Evolutionary conservation across 2,329 filamentous ascomycete genomes (phyloP).

Genomic region (Talaromyces sp.): DNA sequence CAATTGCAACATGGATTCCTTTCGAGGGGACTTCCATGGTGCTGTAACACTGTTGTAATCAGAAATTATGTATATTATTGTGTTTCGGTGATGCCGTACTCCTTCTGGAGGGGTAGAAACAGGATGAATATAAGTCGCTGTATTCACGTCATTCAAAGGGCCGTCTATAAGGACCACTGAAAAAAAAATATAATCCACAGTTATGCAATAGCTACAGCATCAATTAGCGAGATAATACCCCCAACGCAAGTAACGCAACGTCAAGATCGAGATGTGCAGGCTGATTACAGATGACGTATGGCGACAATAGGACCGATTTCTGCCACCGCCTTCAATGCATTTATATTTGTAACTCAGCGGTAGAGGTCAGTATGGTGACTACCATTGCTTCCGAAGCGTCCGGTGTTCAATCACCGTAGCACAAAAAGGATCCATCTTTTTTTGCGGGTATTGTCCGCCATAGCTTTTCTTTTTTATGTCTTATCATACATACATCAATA

Average conservation of each 20-base stretch:
- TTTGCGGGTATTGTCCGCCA: no score
- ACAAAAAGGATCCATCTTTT: no score
- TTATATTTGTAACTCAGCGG: no score
- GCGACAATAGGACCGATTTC: conserved; percentile 2
- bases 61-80: neutral
- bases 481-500: no score
- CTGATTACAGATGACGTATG: neutral
- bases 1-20: conserved; percentile 14
- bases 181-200: neutral
- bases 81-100: neutral
- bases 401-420: no score
- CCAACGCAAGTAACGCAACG: neutral
- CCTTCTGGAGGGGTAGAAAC: neutral
- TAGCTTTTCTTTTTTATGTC: no score
- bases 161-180: neutral
- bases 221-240: neutral
- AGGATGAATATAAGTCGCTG: neutral
- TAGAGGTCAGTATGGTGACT: no score
- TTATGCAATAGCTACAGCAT: neutral
- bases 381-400: no score
- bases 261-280: no score
- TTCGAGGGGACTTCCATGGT: conserved; percentile 2
- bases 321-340: conserved; percentile 8
- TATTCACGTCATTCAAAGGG: neutral
- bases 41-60: neutral